Evolutionary conservation across 192 early-diverging fungal genomes (phyloP).

Genomic region (Paraglomus brasilianum): DNA sequence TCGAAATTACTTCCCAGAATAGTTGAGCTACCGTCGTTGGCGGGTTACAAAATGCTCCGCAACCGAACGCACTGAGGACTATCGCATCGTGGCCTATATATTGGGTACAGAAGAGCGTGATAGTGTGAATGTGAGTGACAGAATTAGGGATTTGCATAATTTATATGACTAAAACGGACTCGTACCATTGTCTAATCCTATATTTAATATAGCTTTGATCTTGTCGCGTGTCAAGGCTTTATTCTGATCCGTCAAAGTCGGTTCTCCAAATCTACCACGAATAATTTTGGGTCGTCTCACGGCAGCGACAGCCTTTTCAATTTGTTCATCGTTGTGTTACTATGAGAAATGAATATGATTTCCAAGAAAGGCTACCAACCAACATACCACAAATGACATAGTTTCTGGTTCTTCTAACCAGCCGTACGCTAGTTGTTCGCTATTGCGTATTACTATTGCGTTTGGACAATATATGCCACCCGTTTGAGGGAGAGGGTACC

Average conservation of each 20-base stretch:
- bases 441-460: conserved; percentile 40
- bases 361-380: background rate
- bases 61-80: conserved; percentile 46
- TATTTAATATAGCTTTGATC: conserved; percentile 44
- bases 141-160: background rate
- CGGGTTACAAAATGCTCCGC: conserved; percentile 43
- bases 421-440: conserved; percentile 33
- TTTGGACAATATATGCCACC: conserved; percentile 48
- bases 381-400: conserved; percentile 46
- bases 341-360: background rate
- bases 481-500: conserved; percentile 41
- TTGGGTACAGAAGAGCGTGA: background rate
- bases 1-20: conserved; percentile 44
- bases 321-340: background rate
- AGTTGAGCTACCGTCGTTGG: conserved; percentile 38
- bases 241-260: conserved; percentile 38
- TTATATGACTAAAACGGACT: background rate
- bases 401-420: conserved; percentile 42
- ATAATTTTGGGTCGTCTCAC: conserved; percentile 36
- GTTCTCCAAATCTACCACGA: conserved; percentile 28
- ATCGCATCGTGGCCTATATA: conserved; percentile 44
- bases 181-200: conserved; percentile 46
- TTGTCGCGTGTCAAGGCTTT: conserved; percentile 43
- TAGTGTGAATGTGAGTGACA: background rate
- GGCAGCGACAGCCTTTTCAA: conserved; percentile 40